phyloP scores from a whole-genome alignment of 805 yeast species.

The Suhomyces sp. region DNA sequence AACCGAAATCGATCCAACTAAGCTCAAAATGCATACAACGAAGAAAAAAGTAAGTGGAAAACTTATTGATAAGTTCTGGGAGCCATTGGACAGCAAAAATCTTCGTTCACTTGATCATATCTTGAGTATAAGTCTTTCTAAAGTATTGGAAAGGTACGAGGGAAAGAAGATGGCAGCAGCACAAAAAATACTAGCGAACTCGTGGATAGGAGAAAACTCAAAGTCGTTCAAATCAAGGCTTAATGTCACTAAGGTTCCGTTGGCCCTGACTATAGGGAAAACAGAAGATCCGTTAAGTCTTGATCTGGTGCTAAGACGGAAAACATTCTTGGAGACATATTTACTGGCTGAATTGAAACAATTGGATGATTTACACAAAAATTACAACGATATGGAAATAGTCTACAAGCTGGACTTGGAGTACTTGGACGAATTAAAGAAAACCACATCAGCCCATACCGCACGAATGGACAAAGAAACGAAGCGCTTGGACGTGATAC shows the following conservation, averaged over 20 bases:
- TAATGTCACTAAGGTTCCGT: slow-evolving; percentile 27
- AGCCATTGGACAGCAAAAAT: slow-evolving; percentile 20
- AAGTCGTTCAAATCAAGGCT: slow-evolving; percentile 27
- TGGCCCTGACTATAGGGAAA: slow-evolving; percentile 15
- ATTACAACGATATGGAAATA: slow-evolving; percentile 22
- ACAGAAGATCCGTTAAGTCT: slow-evolving; percentile 20
- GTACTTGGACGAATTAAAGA: slow-evolving; percentile 32
- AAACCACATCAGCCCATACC: slow-evolving; percentile 14
- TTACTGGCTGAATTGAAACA: slow-evolving; percentile 42
- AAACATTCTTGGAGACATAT: slow-evolving; percentile 33
- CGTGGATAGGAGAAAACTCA: slow-evolving; percentile 23
- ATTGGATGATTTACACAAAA: slow-evolving; percentile 29
- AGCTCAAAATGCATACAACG: slow-evolving; percentile 3
- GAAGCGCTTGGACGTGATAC: neutral
- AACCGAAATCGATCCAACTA: too few species aligned
- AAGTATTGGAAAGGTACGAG: slow-evolving; percentile 24
- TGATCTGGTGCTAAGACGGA: slow-evolving; percentile 25
- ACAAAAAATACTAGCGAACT: slow-evolving; percentile 20
- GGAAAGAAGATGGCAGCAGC: slow-evolving; percentile 21
- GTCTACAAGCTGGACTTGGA: slow-evolving; percentile 31
- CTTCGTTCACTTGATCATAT: slow-evolving; percentile 21
- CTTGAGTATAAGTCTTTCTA: slow-evolving; percentile 25
- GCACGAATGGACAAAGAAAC: slow-evolving; percentile 4
- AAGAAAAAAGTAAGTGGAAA: slow-evolving; percentile 20
- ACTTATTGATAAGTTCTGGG: slow-evolving; percentile 31